phyloP scores from a whole-genome alignment of 2,329 filamentous ascomycete genomes.

The Diaporthe aspalathi region DNA sequence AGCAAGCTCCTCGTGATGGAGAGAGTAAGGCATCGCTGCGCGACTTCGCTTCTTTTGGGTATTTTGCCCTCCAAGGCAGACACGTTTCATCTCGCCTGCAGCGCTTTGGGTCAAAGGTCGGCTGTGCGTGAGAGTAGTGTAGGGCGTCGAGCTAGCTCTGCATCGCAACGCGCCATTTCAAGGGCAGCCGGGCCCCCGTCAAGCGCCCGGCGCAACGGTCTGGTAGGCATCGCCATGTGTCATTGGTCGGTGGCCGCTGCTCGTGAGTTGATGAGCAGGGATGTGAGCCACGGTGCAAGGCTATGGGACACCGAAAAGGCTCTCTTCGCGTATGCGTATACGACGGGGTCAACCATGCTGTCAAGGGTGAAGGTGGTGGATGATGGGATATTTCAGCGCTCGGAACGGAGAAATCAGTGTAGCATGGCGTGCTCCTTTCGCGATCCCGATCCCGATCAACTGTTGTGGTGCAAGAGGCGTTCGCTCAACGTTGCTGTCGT shows the following conservation, averaged over 20 bases:
- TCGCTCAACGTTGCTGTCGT: neutral
- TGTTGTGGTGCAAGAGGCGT: neutral
- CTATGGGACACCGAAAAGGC: neutral
- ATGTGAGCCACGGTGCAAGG: neutral
- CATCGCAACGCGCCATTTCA: neutral
- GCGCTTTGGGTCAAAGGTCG: neutral
- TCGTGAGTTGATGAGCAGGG: slow-evolving; percentile 24
- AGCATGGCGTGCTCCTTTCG: neutral
- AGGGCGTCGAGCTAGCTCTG: neutral
- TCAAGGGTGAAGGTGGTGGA: neutral
- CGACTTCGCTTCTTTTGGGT: slow-evolving; percentile 26
- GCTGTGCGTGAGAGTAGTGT: slow-evolving; percentile 3
- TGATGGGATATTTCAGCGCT: neutral
- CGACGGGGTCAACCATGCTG: too few relatives aligned
- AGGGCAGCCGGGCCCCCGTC: slow-evolving; percentile 1
- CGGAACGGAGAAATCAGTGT: neutral
- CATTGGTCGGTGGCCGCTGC: slow-evolving; percentile 13
- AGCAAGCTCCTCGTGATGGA: slow-evolving; percentile 18
- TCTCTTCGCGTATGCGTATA: neutral
- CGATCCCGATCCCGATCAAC: neutral
- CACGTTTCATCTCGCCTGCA: slow-evolving; percentile 39
- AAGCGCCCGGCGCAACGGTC: slow-evolving; percentile 36
- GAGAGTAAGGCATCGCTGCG: neutral
- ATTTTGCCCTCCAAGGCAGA: slow-evolving; percentile 30
- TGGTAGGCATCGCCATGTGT: neutral